Evolutionary conservation across 2,329 filamentous ascomycete species (phyloP), one percentile per base, ranked within the genome.

Genomic region (Coleophoma eucalyptorum): DNA sequence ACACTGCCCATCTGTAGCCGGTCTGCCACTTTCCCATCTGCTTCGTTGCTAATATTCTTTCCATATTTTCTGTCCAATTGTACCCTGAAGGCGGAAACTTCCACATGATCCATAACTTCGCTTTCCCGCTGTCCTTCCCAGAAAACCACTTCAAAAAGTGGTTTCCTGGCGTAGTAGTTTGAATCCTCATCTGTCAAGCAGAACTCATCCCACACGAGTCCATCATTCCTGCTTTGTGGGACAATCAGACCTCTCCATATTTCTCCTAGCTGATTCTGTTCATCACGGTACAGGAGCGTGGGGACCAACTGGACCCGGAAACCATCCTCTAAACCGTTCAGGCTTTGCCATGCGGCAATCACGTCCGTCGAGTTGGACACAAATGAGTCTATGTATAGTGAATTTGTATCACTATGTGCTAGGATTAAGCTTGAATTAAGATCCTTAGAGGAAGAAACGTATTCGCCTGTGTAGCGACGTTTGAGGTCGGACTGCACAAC

Each of bases 281-380:
- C 48, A 20, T 49, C 41, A 15, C 48, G 26, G 43, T 45, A 38
- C 5, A 10, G 43, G n/a, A 49, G 41, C 15, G 48, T 35, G n/a
- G 48, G 48, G 5, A 49, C 32, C 21, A 49, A 32, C 32, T 49
- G 48, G 32, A 49, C 5, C 20, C 48, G 40, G 32, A 49, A 49
- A 19, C 26, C 13, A 3, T 5, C 26, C 16, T 20, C 19, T 32
- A 13, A 26, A n/a, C 18, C 26, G 7, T 13, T 41, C 4, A 46
- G 13, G 26, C 10, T 26, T 26, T 26, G 26, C 26, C 26, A 26
- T 8, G 26, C 26, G 10, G 26, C 26, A 8, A 26, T 26, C 8
- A 46, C 19, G 13, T 26, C 19, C 18, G 40, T 49, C 32, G 48
- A 49, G 8, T 49, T 49, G 3, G 48, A 49, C 19, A 49, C 21